phyloP scores from a whole-genome alignment of 1,284 basidiomycete genomes.

The Cutaneotrichosporon spelunceum region DNA sequence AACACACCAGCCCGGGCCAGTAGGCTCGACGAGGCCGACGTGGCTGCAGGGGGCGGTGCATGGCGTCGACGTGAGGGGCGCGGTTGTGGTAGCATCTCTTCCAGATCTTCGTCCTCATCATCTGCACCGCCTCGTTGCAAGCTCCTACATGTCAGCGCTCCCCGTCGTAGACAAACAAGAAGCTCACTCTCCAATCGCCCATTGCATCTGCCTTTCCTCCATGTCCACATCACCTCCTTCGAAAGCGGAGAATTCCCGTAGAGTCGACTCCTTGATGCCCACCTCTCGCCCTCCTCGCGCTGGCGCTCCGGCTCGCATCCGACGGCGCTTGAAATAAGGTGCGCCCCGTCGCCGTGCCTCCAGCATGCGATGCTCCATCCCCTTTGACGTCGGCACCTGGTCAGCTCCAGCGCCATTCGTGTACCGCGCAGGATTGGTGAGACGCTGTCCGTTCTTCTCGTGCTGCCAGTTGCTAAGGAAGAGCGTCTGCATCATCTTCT shows the following conservation, averaged over 20 bases:
- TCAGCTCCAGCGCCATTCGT: slow-evolving; percentile 30
- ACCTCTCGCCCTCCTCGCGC: slow-evolving; percentile 8
- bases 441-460: slow-evolving; percentile 41
- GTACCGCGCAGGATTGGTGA: slow-evolving; percentile 35
- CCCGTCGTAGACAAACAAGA: no score
- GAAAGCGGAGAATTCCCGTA: slow-evolving; percentile 44
- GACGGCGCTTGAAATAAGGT: slow-evolving; percentile 59
- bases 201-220: slow-evolving; percentile 37
- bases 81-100: neutral
- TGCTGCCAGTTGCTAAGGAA: slow-evolving; percentile 50
- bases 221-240: slow-evolving; percentile 26
- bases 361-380: slow-evolving; percentile 34
- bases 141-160: slow-evolving; percentile 16
- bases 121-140: neutral
- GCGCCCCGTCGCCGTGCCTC: slow-evolving; percentile 41
- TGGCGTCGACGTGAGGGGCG: neutral
- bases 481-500: slow-evolving; percentile 66
- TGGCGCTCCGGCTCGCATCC: slow-evolving; percentile 38
- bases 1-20: slow-evolving; percentile 37
- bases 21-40: slow-evolving; percentile 18
- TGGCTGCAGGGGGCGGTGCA: slow-evolving; percentile 5
- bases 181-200: slow-evolving; percentile 34
- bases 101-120: neutral
- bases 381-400: slow-evolving; percentile 33
- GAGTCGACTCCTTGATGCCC: slow-evolving; percentile 28